Evolutionary conservation across 768 basidiomycete genomes (phyloP).

Genomic region (Neoboletus subvelutipes): DNA sequence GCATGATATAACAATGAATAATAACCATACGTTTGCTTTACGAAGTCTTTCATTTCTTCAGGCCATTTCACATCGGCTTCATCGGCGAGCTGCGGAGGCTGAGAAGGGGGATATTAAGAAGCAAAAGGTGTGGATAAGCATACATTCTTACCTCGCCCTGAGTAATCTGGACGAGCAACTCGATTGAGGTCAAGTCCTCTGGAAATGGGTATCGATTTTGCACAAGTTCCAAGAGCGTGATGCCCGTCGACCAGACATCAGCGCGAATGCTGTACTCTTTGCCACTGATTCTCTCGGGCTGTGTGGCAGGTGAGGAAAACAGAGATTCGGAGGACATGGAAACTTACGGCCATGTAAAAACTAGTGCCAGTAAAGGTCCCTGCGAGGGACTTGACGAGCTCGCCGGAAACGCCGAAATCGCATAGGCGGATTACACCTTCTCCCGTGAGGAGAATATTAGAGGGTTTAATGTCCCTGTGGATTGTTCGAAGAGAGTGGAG

Average conservation of each 20-base stretch:
- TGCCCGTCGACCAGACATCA: conserved; percentile 97
- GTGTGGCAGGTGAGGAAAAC: conserved; percentile 11
- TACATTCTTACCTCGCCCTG: conserved; percentile 59
- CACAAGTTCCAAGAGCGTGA: conserved; percentile 91
- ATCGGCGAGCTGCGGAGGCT: conserved; percentile 85
- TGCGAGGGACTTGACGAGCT: conserved; percentile 86
- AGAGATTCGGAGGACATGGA: neutral
- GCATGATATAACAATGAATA: neutral
- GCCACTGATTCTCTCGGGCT: conserved; percentile 95
- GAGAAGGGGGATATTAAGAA: conserved; percentile 17
- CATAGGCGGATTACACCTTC: conserved; percentile 89
- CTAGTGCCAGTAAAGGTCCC: conserved; percentile 98
- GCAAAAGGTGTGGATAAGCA: conserved; percentile 4
- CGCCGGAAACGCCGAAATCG: conserved; percentile 98
- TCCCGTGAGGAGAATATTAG: conserved; percentile 86
- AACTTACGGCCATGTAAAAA: conserved; percentile 96
- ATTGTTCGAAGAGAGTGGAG: conserved; percentile 90
- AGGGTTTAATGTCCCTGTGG: conserved; percentile 94
- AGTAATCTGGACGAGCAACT: conserved; percentile 89
- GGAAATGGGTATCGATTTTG: conserved; percentile 96
- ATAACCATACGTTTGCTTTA: conserved; percentile 70
- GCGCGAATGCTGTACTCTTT: conserved; percentile 91
- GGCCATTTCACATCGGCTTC: conserved; percentile 68
- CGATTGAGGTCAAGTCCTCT: conserved; percentile 88
- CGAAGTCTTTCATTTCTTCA: conserved; percentile 88